Evolutionary conservation across 306 rosid genomes (phyloP), one percentile per base, ranked within the genome.

Genomic region (peach (Prunus persica)): DNA sequence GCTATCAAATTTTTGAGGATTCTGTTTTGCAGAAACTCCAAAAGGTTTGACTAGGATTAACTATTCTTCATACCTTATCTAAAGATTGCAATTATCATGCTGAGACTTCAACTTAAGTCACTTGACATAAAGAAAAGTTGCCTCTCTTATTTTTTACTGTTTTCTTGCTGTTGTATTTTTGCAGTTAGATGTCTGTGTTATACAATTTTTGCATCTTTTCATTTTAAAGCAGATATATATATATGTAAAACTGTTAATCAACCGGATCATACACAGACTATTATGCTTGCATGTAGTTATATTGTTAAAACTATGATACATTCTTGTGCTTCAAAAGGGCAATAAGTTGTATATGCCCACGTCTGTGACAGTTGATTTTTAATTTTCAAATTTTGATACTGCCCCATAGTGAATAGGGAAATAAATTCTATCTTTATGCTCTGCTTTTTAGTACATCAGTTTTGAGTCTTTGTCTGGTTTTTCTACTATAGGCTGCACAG

Each of bases 1-100:
- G 93, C 69, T 89, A 86, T 82, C 87, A 88, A 81, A 87, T 96
- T 47, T 91, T 87, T 77, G 98, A 96, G 81, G 88, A 95, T 88
- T 80, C 92, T 80, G 95, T 95, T 72, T 69, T 95, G 68, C 74
- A 78, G 87, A 95, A 92, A 78, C 88, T 92, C 58, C 91, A 87
- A 81, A 88, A 87, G 97, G 99, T 92, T 11, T 76, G 83, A 66
- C 50, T 69, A n/a, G 27, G 27, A 56, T 20, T 2, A 5, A 52
- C 65, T 51, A 16, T 28, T 14, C 30, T 15, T 27, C 28, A n/a
- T 82, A 69, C 11, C n/a, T 22, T 47, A 19, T 67, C 12, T 49
- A 25, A 19, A 50, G 27, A 43, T 67, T 56, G 28, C 49, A 69
- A 58, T 76, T 61, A 74, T 16, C 28, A 65, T 43, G 57, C 34